A percentile compares a stretch with the other conserved stretches of the same genome.
Conservation (phyloP, 371 early-diverging fungal genomes). For the Sporodiniella umbellata region DNA sequence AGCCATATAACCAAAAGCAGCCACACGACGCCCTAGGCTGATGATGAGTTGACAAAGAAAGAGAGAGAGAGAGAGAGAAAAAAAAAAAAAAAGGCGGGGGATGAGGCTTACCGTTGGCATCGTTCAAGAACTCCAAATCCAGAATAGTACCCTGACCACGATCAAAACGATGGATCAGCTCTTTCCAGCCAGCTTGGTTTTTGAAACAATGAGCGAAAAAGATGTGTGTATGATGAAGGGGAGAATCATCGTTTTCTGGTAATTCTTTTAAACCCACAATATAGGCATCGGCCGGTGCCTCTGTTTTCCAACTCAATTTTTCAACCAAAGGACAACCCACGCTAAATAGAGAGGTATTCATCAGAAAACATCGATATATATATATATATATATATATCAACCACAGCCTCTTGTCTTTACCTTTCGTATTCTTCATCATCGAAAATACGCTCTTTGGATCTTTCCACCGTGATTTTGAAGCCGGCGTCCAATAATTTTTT, state of each 20-base stretch:
- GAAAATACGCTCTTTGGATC: constrained; percentile 80
- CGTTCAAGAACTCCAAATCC: constrained; percentile 92
- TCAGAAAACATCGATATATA: not conserved
- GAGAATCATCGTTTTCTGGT: constrained; percentile 88
- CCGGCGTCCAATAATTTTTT: constrained; percentile 74
- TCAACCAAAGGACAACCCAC: constrained; percentile 82
- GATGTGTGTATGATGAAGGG: constrained; percentile 93
- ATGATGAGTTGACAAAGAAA: no score
- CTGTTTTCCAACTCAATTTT: constrained; percentile 77
- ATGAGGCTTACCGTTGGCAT: constrained; percentile 56
- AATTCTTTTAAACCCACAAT: constrained; percentile 96
- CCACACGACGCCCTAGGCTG: constrained; percentile 79
- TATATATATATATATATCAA: not conserved
- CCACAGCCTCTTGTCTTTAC: constrained; percentile 37
- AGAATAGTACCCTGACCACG: constrained; percentile 85
- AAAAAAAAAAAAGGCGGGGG: no score
- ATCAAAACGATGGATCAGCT: constrained; percentile 81
- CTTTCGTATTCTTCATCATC: constrained; percentile 83
- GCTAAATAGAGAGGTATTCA: constrained; percentile 26
- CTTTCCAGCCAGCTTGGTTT: constrained; percentile 92
- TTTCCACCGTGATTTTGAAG: constrained; percentile 90
- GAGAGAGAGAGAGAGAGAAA: no score
- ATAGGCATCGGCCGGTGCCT: constrained; percentile 85
- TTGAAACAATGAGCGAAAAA: constrained; percentile 98
- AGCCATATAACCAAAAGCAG: constrained; percentile 97